These are phyloP conservation scores for Nitzschia palea DNA, from an alignment of 108 stramenopile genomes.

Conservation along the genomic window DNA sequence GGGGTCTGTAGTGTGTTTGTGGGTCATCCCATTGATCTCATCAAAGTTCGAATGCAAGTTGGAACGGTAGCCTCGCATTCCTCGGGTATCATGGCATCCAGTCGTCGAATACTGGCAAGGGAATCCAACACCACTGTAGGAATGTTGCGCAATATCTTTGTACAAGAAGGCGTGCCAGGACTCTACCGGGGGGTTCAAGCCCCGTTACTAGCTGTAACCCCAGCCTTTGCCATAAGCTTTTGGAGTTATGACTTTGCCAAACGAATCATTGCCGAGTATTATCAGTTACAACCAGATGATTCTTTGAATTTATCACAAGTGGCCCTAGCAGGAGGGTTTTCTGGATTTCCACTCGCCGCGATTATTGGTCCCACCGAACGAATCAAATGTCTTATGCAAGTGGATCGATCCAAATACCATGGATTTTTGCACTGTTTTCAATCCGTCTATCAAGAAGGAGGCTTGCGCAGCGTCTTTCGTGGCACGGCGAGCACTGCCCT, in stretches of 20 bases:
- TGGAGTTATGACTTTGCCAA: conserved; percentile 91
- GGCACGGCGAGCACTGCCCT: conserved; percentile 81
- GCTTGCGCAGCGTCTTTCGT: conserved; percentile 65
- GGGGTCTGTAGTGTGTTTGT: conserved; percentile 63
- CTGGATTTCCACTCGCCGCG: conserved; percentile 77
- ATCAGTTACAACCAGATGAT: conserved; percentile 28
- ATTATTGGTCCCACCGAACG: conserved; percentile 88
- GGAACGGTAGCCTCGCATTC: conserved; percentile 1
- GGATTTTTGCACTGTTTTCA: conserved; percentile 77
- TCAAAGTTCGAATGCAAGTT: conserved; percentile 79
- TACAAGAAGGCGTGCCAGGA: conserved; percentile 70
- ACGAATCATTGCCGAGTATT: conserved; percentile 37
- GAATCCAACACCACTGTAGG: conserved; percentile 46
- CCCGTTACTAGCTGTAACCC: conserved; percentile 84
- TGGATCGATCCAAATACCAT: conserved; percentile 61
- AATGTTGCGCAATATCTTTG: conserved; percentile 65
- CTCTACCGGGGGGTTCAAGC: conserved; percentile 87
- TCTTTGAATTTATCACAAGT: conserved; percentile 61
- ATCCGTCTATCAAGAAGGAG: conserved; percentile 71
- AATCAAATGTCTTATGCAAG: conserved; percentile 91
- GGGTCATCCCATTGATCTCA: conserved; percentile 76
- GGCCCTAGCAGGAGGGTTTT: conserved; percentile 77
- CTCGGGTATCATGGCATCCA: background rate
- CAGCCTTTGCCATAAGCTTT: conserved; percentile 90
- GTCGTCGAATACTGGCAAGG: background rate